Percentiles rank a stretch among this genome's conserved stretches.
Evolutionary conservation across 225 moss, liverwort and hornwort species (phyloP).

Genomic region (Sphagnum contortum): DNA sequence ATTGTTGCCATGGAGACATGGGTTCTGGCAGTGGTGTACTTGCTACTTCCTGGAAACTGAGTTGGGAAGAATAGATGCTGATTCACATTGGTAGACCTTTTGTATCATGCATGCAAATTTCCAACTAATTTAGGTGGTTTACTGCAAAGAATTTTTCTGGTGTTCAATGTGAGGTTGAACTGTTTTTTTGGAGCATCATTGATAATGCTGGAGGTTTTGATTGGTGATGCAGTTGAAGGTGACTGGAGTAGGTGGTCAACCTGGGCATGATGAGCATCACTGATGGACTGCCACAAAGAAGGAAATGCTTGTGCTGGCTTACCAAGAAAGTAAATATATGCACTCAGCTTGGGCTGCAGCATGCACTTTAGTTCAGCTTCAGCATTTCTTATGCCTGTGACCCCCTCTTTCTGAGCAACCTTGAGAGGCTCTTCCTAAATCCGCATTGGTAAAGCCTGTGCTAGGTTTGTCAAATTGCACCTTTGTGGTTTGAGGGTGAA

Average conservation of each 20-base stretch:
- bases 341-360: conserved; percentile 1
- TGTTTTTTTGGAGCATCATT: no score
- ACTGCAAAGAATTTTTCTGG: no score
- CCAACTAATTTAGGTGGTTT: not conserved
- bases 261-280: conserved; percentile 83
- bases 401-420: conserved; percentile 8
- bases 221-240: conserved; percentile 72
- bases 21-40: no score
- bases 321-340: conserved; percentile 6
- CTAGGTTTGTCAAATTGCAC: no score
- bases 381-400: conserved; percentile 11
- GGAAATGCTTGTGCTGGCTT: no score
- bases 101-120: not conserved
- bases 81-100: not conserved
- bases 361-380: conserved; percentile 7
- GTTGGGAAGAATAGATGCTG: no score
- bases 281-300: conserved; percentile 9
- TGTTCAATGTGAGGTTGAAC: no score
- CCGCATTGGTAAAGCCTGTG: no score
- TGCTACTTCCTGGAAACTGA: no score
- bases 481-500: no score
- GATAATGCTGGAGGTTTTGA: no score
- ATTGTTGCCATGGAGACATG: no score
- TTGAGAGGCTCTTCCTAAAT: conserved; percentile 8
- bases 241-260: conserved; percentile 78